Base-by-base conservation (phyloP, 257 asterid species). In the Solanum chiquidenum region DNA sequence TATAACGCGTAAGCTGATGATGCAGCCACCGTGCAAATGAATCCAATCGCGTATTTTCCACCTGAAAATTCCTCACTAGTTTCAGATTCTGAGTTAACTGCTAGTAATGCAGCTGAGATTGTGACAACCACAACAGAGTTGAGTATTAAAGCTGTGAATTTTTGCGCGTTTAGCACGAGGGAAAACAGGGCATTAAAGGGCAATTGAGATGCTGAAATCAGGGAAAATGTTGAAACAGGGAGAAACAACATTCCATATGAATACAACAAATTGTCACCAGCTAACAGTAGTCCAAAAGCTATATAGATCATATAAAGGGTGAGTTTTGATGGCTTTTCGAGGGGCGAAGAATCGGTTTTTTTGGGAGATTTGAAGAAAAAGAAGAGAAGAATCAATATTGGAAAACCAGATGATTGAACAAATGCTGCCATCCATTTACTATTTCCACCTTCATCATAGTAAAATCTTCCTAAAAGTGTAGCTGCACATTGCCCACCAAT, bases 391-490 rank as follows among this genome's bases (percentile, higher is more conserved):
- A 90, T 49, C 16, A 91, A 18, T 13, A 88, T 12, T 1, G 92
- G 93, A 12, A 91, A 91, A 71, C 91, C 93, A 38, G 90, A 89
- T 27, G 92, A 85, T 73, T 88, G 91, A 34, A 91, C 92, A 12
- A 91, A 74, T n/a, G 93, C 90, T 16, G 91, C 90, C 85, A 90
- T 89, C 93, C 93, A 91, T 87, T 87, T 91, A 84, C 93, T 91
- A 86, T 91, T 90, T 12, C 93, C 93, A 31, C 93, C 93, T 62
- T 90, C 83, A 52, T 90, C 90, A 84, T 71, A 91, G 88, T 90
- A 91, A 29, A 90, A 58, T 40, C 91, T 85, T 79, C 93, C 93
- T 46, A 91, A n/a, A 44, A 90, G 89, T 5, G 89, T 91, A 4
- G 91, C 93, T 10, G 92, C 85, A 60, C 92, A 84, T 87, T 91